Percentiles rank a stretch among this genome's conserved stretches.
phyloP scores from a whole-genome alignment of 1,284 basidiomycete genomes.

The Bondarzewia mesenterica region DNA sequence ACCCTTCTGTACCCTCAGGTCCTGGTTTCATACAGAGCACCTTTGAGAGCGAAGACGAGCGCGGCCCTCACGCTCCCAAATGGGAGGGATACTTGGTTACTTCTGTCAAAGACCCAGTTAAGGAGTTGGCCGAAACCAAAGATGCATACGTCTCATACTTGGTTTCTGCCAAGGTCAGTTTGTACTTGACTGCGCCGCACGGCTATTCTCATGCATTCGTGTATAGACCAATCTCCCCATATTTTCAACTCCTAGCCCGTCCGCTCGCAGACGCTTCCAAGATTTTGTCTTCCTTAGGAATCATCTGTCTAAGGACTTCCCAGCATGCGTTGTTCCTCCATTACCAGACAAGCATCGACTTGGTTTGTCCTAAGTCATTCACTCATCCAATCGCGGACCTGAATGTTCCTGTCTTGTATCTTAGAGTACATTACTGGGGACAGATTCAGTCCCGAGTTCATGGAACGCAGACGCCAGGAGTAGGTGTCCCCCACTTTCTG shows the following conservation, averaged over 20 bases:
- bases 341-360: constrained; percentile 95
- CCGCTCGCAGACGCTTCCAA: constrained; percentile 84
- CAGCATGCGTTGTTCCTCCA: constrained; percentile 93
- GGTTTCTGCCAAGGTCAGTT: constrained; percentile 75
- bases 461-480: constrained; percentile 89
- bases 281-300: constrained; percentile 95
- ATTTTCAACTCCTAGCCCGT: constrained; percentile 69
- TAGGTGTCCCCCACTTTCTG: constrained; percentile 32
- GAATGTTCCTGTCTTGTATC: not conserved
- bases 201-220: not conserved
- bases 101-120: constrained; percentile 85
- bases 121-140: constrained; percentile 93
- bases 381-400: constrained; percentile 2
- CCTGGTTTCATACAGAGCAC: constrained; percentile 76
- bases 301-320: constrained; percentile 86
- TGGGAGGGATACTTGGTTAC: constrained; percentile 89
- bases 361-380: constrained; percentile 45
- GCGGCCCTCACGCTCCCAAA: constrained; percentile 65
- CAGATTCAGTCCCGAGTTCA: constrained; percentile 93
- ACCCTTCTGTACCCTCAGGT: constrained; percentile 33
- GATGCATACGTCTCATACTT: constrained; percentile 95
- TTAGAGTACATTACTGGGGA: constrained; percentile 96
- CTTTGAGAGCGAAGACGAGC: constrained; percentile 50
- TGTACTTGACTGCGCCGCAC: not conserved
- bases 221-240: constrained; percentile 74